phyloP scores from a whole-genome alignment of 352 stramenopile genomes.

The Globisporangium acanthophoron region DNA sequence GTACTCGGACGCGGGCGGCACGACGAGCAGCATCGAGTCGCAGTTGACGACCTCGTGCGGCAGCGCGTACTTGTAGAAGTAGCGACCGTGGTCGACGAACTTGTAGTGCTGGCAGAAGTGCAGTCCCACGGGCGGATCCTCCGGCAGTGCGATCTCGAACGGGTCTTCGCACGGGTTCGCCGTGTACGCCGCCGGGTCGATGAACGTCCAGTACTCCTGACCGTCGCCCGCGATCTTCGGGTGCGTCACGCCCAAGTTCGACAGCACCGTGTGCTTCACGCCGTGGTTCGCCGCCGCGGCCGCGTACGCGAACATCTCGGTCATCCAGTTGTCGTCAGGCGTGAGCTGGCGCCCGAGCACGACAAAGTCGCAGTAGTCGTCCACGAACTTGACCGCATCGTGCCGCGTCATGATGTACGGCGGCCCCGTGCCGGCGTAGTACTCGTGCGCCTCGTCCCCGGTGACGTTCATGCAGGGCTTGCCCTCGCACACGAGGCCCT shows the following conservation, averaged over 20 bases:
- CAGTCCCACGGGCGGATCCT: slow-evolving; percentile 29
- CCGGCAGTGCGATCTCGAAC: slow-evolving; percentile 27
- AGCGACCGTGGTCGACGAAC: slow-evolving; percentile 27
- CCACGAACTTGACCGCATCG: slow-evolving; percentile 9
- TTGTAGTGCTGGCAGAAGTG: slow-evolving; percentile 44
- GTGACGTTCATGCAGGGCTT: slow-evolving; percentile 28
- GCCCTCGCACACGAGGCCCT: slow-evolving; percentile 31
- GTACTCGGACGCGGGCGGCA: slow-evolving; percentile 36
- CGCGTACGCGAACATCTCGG: slow-evolving; percentile 53
- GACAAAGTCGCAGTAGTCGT: slow-evolving; percentile 24
- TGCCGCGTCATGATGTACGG: slow-evolving; percentile 47
- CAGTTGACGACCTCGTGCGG: slow-evolving; percentile 31
- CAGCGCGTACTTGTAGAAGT: slow-evolving; percentile 53
- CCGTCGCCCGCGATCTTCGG: slow-evolving; percentile 19
- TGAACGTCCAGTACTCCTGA: slow-evolving; percentile 43
- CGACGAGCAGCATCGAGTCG: slow-evolving; percentile 29
- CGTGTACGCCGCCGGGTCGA: slow-evolving; percentile 11
- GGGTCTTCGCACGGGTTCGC: slow-evolving; percentile 30
- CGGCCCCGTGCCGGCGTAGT: slow-evolving; percentile 39
- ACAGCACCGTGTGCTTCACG: slow-evolving; percentile 51
- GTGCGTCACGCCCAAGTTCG: slow-evolving; percentile 37
- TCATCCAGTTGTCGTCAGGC: slow-evolving; percentile 31
- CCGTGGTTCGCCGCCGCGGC: slow-evolving; percentile 41
- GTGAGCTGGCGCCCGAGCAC: slow-evolving; percentile 14
- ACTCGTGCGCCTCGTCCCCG: slow-evolving; percentile 29